Evolutionary conservation across 192 early-diverging fungal genomes (phyloP).

Genomic region (Coemansia sp.): DNA sequence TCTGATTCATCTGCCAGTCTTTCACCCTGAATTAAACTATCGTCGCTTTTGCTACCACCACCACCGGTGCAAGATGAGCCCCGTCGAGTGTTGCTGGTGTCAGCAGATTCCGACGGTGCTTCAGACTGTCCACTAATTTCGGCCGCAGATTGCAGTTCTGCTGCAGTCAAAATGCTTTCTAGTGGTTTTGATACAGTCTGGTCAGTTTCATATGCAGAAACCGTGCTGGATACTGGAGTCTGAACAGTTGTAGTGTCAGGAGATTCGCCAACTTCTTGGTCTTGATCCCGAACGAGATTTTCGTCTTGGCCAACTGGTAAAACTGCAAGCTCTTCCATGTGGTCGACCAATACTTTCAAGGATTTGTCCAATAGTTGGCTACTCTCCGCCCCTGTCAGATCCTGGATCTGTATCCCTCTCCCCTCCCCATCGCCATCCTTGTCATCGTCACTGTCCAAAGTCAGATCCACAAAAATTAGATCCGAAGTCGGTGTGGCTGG

Average conservation of each 20-base stretch:
- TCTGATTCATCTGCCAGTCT: background rate
- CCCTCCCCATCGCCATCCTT: background rate
- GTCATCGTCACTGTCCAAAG: background rate
- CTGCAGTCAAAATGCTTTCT: background rate
- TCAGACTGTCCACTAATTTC: background rate
- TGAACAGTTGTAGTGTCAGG: no score
- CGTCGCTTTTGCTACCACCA: background rate
- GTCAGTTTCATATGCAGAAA: background rate
- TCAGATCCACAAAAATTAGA: background rate
- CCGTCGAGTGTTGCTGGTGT: background rate
- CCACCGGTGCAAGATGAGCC: background rate
- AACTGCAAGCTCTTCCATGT: background rate
- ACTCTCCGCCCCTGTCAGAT: background rate
- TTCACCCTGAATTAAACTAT: background rate
- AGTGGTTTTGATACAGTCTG: background rate
- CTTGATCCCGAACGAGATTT: background rate
- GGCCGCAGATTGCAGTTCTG: background rate
- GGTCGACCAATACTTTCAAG: background rate
- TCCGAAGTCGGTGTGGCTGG: no score
- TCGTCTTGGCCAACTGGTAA: background rate
- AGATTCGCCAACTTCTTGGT: background rate
- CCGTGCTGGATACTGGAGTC: background rate
- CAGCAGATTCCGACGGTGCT: background rate
- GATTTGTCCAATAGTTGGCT: background rate
- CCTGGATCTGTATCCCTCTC: no score